These are phyloP conservation scores for Mucor lusitanicus DNA, from an alignment of 371 early-diverging fungal species.

Conservation along the genomic window DNA sequence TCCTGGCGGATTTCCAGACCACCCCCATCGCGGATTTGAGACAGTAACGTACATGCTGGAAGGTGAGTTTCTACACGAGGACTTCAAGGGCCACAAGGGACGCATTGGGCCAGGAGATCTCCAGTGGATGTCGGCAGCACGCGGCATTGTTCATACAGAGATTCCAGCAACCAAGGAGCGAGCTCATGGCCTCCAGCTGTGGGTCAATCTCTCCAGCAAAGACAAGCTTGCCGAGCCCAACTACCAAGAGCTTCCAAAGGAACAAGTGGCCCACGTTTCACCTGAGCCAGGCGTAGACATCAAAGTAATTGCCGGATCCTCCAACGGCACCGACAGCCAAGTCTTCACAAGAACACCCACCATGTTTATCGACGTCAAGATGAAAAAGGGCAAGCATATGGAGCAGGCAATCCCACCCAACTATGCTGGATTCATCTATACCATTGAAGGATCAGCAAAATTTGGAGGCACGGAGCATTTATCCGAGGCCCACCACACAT, in stretches of 20 bases:
- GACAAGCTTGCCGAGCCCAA: constrained; percentile 76
- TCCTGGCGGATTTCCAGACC: constrained; percentile 64
- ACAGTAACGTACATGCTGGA: constrained; percentile 79
- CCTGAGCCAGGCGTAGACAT: constrained; percentile 58
- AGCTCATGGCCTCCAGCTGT: constrained; percentile 76
- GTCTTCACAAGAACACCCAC: constrained; percentile 70
- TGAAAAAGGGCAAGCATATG: constrained; percentile 51
- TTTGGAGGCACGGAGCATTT: constrained; percentile 52
- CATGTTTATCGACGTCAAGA: constrained; percentile 68
- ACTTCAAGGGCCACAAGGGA: constrained; percentile 79
- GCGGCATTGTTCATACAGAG: constrained; percentile 81
- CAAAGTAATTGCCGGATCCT: constrained; percentile 78
- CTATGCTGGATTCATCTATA: constrained; percentile 68
- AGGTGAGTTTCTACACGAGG: constrained; percentile 77
- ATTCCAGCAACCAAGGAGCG: constrained; percentile 53
- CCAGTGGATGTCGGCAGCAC: constrained; percentile 80
- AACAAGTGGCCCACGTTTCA: constrained; percentile 55
- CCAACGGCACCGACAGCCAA: constrained; percentile 55
- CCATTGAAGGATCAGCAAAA: constrained; percentile 56
- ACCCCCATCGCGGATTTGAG: constrained; percentile 58
- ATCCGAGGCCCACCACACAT: constrained; percentile 54
- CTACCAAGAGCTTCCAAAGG: constrained; percentile 73
- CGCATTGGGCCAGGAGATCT: constrained; percentile 70
- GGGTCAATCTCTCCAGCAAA: constrained; percentile 81
- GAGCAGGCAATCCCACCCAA: constrained; percentile 58